Percentiles rank a stretch among this genome's conserved stretches.
These are phyloP conservation scores for Cerioporus squamosus DNA, from an alignment of 1,284 basidiomycete species.

Conservation along the genomic window DNA sequence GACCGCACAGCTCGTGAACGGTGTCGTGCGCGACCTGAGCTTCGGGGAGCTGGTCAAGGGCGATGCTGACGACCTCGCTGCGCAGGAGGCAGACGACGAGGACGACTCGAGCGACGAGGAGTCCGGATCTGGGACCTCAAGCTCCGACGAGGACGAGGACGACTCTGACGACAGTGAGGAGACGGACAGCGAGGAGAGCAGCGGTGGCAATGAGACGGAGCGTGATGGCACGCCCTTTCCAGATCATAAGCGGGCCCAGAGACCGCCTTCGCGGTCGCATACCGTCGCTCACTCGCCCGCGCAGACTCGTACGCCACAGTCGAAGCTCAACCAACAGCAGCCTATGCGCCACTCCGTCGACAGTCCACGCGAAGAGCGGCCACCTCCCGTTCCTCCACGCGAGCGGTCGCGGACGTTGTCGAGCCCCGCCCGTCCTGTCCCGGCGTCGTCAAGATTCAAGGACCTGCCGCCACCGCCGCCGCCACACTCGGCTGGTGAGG, in stretches of 20 bases:
- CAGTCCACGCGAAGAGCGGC: constrained; percentile 11
- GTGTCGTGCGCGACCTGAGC: constrained; percentile 78
- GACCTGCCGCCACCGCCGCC: constrained; percentile 15
- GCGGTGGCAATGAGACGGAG: constrained; percentile 37
- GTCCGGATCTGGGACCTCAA: constrained; percentile 30
- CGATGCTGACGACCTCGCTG: constrained; percentile 80
- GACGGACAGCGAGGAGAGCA: constrained; percentile 39
- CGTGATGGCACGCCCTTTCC: constrained; percentile 30
- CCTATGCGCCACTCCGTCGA: constrained; percentile 3
- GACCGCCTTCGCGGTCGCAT: constrained; percentile 26
- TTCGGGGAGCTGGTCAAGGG: constrained; percentile 79
- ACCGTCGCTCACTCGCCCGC: constrained; percentile 32
- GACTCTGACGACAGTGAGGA: constrained; percentile 41
- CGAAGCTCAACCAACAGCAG: neutral
- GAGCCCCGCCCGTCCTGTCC: neutral
- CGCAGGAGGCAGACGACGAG: constrained; percentile 71
- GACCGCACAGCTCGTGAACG: constrained; percentile 78
- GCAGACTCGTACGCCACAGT: constrained; percentile 10
- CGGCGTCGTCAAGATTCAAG: constrained; percentile 15
- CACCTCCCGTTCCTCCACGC: constrained; percentile 4
- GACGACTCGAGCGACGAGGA: constrained; percentile 36
- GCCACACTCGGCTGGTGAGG: neutral
- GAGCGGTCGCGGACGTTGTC: constrained; percentile 10
- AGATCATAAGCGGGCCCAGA: constrained; percentile 2
- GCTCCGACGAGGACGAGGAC: constrained; percentile 40